Percentiles rank a stretch among this genome's conserved stretches.
These are phyloP conservation scores for Rhizopogon rudus DNA, from an alignment of 768 basidiomycete species.

Conservation along the genomic window DNA sequence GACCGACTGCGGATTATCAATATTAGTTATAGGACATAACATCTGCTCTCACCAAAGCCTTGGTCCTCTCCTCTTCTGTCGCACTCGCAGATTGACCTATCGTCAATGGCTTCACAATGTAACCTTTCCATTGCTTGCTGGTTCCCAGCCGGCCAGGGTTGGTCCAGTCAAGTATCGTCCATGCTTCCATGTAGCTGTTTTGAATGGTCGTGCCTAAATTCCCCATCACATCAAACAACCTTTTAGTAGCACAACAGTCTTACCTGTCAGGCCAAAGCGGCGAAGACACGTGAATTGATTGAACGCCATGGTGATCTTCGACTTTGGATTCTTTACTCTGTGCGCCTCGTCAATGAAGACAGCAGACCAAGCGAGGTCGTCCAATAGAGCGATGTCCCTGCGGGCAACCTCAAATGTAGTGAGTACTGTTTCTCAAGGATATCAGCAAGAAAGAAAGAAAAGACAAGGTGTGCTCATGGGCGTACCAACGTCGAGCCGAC, in stretches of 20 bases:
- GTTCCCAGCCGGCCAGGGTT: constrained; percentile 77
- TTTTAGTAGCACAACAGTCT: too few species aligned
- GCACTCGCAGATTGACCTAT: constrained; percentile 64
- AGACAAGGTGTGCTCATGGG: neutral
- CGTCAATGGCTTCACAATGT: constrained; percentile 62
- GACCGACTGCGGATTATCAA: constrained; percentile 36
- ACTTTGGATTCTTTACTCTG: constrained; percentile 73
- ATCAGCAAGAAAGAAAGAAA: neutral
- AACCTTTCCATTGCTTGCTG: constrained; percentile 69
- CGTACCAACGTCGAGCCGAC: constrained; percentile 81
- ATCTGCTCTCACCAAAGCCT: constrained; percentile 38
- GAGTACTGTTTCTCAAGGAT: constrained; percentile 49
- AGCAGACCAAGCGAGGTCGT: constrained; percentile 65
- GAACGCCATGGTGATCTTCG: constrained; percentile 64
- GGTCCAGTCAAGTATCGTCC: constrained; percentile 93
- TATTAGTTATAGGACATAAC: neutral
- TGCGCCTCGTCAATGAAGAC: constrained; percentile 90
- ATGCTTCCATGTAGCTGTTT: constrained; percentile 86
- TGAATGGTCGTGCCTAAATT: constrained; percentile 53
- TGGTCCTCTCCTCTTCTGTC: constrained; percentile 55
- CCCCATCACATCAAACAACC: constrained; percentile 5
- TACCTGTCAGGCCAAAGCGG: constrained; percentile 84
- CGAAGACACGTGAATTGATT: constrained; percentile 59
- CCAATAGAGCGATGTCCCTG: constrained; percentile 62
- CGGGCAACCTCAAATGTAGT: constrained; percentile 76